Conservation (phyloP, 1,284 basidiomycete genomes). For the Sporisorium graminicola region DNA sequence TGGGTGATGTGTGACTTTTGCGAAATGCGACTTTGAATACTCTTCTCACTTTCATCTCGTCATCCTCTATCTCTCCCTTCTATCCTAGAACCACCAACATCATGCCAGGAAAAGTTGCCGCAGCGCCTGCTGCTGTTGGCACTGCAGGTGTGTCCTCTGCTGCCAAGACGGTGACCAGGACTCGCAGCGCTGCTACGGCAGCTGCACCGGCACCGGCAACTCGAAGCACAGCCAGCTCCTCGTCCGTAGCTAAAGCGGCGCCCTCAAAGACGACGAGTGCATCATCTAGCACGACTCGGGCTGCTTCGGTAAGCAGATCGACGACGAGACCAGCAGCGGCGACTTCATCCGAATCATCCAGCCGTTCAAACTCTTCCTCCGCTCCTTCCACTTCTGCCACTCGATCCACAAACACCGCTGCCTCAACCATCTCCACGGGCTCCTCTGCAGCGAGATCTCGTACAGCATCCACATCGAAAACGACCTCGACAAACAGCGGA, state of each 20-base stretch:
- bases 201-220: not conserved
- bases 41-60: not conserved
- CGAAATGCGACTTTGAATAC: not conserved
- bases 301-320: slow-evolving; percentile 4
- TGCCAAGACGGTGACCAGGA: slow-evolving; percentile 15
- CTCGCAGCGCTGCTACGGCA: slow-evolving; percentile 11
- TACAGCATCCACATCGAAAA: slow-evolving; percentile 3
- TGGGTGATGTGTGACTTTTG: slow-evolving; percentile 3
- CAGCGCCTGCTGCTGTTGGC: slow-evolving; percentile 12
- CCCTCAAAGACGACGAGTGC: not conserved
- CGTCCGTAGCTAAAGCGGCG: not conserved
- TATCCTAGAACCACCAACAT: too few relatives aligned
- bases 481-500: not conserved
- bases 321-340: slow-evolving; percentile 3
- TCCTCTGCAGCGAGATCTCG: not conserved
- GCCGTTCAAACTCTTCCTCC: slow-evolving; percentile 15
- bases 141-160: not conserved
- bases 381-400: slow-evolving; percentile 13
- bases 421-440: slow-evolving; percentile 19
- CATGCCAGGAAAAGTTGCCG: slow-evolving; percentile 35
- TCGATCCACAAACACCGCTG: slow-evolving; percentile 14
- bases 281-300: slow-evolving; percentile 10
- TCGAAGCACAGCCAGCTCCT: not conserved
- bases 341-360: slow-evolving; percentile 20
- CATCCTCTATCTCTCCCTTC: not conserved